These are phyloP conservation scores for Cadophora gregata DNA, from an alignment of 2,329 filamentous ascomycete species.

Conservation along the genomic window DNA sequence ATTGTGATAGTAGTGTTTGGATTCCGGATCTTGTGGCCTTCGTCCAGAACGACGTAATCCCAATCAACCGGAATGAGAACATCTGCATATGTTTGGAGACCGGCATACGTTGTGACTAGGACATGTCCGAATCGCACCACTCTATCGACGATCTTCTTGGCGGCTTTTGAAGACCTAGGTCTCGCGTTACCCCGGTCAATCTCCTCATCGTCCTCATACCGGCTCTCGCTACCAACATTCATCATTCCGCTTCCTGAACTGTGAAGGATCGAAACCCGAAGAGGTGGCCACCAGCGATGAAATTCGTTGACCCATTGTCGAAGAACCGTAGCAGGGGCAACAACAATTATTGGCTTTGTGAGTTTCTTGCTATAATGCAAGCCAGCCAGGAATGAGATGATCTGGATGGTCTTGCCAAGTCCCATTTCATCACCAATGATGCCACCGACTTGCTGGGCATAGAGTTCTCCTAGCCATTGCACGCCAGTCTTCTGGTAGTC, in stretches of 20 bases:
- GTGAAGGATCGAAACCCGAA: constrained; percentile 93
- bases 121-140: constrained; percentile 88
- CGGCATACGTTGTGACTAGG: constrained; percentile 93
- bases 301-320: constrained; percentile 99
- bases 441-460: constrained; percentile 86
- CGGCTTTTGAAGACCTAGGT: constrained; percentile 68
- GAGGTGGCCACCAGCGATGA: constrained; percentile 98
- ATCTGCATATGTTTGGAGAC: constrained; percentile 89
- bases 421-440: constrained; percentile 99
- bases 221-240: constrained; percentile 72
- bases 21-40: constrained; percentile 98
- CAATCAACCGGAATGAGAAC: constrained; percentile 83
- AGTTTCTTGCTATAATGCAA: constrained; percentile 91
- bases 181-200: constrained; percentile 48
- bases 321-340: constrained; percentile 92
- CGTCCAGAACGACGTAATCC: constrained; percentile 93
- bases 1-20: constrained; percentile 95
- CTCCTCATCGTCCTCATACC: constrained; percentile 59
- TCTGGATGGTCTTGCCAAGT: constrained; percentile 89
- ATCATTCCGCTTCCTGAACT: constrained; percentile 97
- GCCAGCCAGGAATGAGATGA: constrained; percentile 73
- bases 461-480: constrained; percentile 93
- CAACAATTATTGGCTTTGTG: constrained; percentile 84
- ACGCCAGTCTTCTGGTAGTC: constrained; percentile 98
- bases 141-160: constrained; percentile 79